These are phyloP conservation scores for Metschnikowia orientalis DNA, from an alignment of 805 yeast genomes.

Conservation along the genomic window DNA sequence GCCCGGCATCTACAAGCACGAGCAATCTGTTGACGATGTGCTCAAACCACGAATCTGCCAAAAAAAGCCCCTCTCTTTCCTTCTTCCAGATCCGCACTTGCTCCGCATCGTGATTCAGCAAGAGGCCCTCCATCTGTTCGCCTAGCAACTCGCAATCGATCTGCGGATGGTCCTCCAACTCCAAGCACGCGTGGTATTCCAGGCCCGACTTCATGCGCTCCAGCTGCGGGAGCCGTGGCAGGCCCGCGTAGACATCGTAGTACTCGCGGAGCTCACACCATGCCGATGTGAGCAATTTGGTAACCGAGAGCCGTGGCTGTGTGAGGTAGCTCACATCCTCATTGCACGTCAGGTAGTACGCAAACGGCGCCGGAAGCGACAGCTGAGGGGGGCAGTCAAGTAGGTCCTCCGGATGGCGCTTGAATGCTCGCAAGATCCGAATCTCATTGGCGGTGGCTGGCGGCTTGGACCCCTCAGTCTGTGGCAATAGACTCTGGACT, in stretches of 20 bases:
- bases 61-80: conserved; percentile 13
- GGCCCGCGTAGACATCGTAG: conserved; percentile 49
- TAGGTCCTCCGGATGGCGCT: conserved; percentile 7
- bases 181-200: conserved; percentile 16
- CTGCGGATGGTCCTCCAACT: conserved; percentile 35
- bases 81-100: too few relatives aligned
- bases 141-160: conserved; percentile 39
- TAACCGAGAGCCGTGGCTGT: conserved; percentile 48
- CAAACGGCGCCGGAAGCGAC: conserved; percentile 14
- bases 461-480: conserved; percentile 3
- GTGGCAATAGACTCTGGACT: conserved; percentile 11
- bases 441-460: conserved; percentile 13
- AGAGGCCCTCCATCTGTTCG: conserved; percentile 9
- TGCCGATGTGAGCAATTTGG: conserved; percentile 50
- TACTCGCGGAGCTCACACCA: conserved; percentile 68
- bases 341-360: conserved; percentile 9
- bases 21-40: conserved; percentile 37
- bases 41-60: conserved; percentile 38
- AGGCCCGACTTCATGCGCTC: conserved; percentile 45
- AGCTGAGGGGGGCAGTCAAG: conserved; percentile 8
- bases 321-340: conserved; percentile 10
- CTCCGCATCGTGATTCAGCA: too few relatives aligned
- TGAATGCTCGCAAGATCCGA: conserved; percentile 11
- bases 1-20: conserved; percentile 42
- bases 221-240: conserved; percentile 18